Evolutionary conservation across 2,329 filamentous ascomycete species (phyloP), one percentile per base, ranked within the genome.

Genomic region (Grosmannia serpens): DNA sequence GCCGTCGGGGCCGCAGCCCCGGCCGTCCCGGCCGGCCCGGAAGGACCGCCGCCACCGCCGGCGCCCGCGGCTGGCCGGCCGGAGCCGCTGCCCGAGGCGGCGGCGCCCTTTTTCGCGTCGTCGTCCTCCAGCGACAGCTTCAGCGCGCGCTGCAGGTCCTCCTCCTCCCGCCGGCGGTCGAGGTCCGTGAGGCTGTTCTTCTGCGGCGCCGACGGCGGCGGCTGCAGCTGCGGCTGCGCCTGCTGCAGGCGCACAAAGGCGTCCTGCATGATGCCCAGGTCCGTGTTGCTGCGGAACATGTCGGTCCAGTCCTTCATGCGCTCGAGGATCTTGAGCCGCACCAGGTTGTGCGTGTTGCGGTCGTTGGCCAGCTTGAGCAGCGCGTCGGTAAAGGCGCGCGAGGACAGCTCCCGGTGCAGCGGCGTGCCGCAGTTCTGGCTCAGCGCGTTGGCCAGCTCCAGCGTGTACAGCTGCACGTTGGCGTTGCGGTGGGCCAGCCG

Each of bases 251-350:
- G 89, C 75, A 86, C 86, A 72, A 92, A 97, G 60, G 92, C 91
- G 68, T 95, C 89, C 70, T 91, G 88, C 94, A 99, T 99, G 70
- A 99, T 95, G 22, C 94, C 94, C 61, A 99, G 81, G 69, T 96
- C 92, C 13, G 91, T 83, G 69, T 96, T 90, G 61, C 82, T 85
- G 66, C 83, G 82, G 70, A 97, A 97, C 89, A 96, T 95, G 67
- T 94, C 89, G 59, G 88, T 85, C 94, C 94, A 99, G 64, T 92
- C 89, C 70, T 88, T 86, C 90, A 97, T 97, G 65, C 91, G 85
- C 77, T 97, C 92, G 60, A 97, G 74, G 64, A 99, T 96, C 81
- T 96, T 97, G 63, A 89, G 84, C 75, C 97, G 97, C 70, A 99
- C 94, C 72, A 96, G 90, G 69, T 88, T 87, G 72, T 97, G 94